These are phyloP conservation scores for Lichtheimia ramosa DNA, from an alignment of 371 early-diverging fungal genomes.

Conservation along the genomic window DNA sequence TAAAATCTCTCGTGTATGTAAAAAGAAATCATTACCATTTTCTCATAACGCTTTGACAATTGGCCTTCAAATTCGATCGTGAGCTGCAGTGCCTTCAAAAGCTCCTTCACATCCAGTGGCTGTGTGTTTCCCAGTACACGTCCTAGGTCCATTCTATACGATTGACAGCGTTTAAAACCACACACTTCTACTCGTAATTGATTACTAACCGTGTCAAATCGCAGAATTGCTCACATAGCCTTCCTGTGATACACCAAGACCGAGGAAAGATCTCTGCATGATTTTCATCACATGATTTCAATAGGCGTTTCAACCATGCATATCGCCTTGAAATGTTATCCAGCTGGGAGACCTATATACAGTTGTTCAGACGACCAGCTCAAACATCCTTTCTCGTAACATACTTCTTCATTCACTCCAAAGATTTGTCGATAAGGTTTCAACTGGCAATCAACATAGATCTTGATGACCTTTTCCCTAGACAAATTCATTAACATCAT, in stretches of 20 bases:
- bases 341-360: constrained; percentile 67
- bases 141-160: constrained; percentile 49
- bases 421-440: constrained; percentile 86
- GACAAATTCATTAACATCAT: neutral
- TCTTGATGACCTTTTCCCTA: constrained; percentile 61
- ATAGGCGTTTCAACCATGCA: constrained; percentile 86
- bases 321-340: constrained; percentile 88
- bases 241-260: constrained; percentile 77
- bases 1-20: neutral
- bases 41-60: constrained; percentile 69
- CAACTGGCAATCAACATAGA: constrained; percentile 83
- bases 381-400: neutral
- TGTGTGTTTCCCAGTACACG: constrained; percentile 50
- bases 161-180: neutral
- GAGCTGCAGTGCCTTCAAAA: constrained; percentile 74
- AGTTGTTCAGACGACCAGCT: neutral
- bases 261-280: constrained; percentile 81
- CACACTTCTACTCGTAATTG: neutral
- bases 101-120: constrained; percentile 63
- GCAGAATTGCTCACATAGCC: constrained; percentile 77
- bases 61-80: constrained; percentile 92
- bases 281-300: constrained; percentile 85
- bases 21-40: constrained; percentile 24
- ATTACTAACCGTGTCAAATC: constrained; percentile 62
- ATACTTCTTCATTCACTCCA: constrained; percentile 75